phyloP scores from a whole-genome alignment of 345 rosid genomes.

The Populus ilicifolia region DNA sequence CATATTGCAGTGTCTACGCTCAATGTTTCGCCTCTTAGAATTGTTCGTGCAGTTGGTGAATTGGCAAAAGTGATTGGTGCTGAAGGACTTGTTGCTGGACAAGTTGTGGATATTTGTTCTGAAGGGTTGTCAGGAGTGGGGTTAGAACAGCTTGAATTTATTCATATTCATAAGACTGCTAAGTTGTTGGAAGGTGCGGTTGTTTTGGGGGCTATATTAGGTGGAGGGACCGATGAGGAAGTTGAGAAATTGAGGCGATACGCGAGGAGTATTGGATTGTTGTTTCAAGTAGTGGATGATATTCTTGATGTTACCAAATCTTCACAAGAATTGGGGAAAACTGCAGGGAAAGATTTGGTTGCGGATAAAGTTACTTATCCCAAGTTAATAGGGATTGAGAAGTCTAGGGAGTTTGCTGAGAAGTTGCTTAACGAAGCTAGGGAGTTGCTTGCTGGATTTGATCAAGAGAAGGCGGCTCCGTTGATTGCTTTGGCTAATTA shows the following conservation, averaged over 20 bases:
- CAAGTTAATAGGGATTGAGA: slow-evolving; percentile 75
- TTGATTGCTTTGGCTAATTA: slow-evolving; percentile 83
- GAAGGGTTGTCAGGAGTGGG: slow-evolving; percentile 60
- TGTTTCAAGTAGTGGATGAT: slow-evolving; percentile 96
- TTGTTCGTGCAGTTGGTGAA: slow-evolving; percentile 61
- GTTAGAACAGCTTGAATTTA: slow-evolving; percentile 68
- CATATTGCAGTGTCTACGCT: slow-evolving; percentile 55
- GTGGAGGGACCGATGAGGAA: slow-evolving; percentile 67
- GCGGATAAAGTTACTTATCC: slow-evolving; percentile 85
- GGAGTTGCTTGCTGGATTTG: slow-evolving; percentile 57
- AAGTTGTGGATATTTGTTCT: slow-evolving; percentile 69
- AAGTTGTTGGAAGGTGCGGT: slow-evolving; percentile 73
- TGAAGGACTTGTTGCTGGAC: slow-evolving; percentile 82
- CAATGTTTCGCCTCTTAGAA: slow-evolving; percentile 43
- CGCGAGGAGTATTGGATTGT: slow-evolving; percentile 63
- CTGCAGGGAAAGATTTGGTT: slow-evolving; percentile 90
- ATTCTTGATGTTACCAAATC: slow-evolving; percentile 90
- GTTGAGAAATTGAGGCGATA: slow-evolving; percentile 71
- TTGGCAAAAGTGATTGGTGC: slow-evolving; percentile 63
- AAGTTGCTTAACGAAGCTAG: slow-evolving; percentile 68
- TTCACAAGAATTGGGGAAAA: slow-evolving; percentile 77
- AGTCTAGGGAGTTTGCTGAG: slow-evolving; percentile 63
- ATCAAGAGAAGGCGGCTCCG: slow-evolving; percentile 67
- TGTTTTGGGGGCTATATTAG: slow-evolving; percentile 75
- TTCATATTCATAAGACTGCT: slow-evolving; percentile 85